Conservation (phyloP, 2,329 filamentous ascomycete species). For the Nectriaceae sp. region DNA sequence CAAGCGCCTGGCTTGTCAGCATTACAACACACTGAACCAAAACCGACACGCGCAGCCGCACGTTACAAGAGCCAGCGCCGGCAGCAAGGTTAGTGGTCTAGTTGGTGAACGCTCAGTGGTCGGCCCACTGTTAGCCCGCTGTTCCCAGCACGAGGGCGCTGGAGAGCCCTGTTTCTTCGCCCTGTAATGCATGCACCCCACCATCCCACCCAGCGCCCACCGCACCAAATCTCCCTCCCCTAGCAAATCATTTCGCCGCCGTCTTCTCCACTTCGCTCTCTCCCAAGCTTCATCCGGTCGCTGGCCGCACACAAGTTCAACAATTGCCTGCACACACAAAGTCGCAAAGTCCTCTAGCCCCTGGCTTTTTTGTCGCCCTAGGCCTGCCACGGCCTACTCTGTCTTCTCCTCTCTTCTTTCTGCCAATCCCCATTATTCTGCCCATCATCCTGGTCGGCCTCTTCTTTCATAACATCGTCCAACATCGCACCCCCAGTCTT, state of each 20-base stretch:
- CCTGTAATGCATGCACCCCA: not conserved
- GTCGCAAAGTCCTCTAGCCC: not conserved
- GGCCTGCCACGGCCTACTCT: not conserved
- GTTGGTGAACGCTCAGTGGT: too few relatives aligned
- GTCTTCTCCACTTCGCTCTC: not conserved
- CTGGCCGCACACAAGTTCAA: not conserved
- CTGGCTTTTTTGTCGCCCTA: not conserved
- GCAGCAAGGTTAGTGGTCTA: too few relatives aligned
- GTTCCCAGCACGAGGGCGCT: not conserved
- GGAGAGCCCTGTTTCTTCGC: not conserved
- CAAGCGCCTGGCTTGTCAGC: too few relatives aligned
- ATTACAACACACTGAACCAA: too few relatives aligned
- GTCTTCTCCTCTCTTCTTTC: not conserved
- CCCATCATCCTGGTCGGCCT: not conserved
- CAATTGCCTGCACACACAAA: not conserved
- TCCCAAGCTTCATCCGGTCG: not conserved
- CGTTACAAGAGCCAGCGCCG: too few relatives aligned
- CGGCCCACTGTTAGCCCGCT: not conserved
- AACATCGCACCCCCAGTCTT: constrained; percentile 2
- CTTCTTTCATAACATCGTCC: constrained; percentile 12
- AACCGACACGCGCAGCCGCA: too few relatives aligned
- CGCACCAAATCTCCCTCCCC: not conserved
- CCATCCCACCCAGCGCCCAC: not conserved
- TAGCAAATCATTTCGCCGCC: not conserved
- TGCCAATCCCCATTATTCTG: not conserved